These are phyloP conservation scores for Rachicladosporium sp. DNA, from an alignment of 2,329 filamentous ascomycete genomes.

Conservation along the genomic window DNA sequence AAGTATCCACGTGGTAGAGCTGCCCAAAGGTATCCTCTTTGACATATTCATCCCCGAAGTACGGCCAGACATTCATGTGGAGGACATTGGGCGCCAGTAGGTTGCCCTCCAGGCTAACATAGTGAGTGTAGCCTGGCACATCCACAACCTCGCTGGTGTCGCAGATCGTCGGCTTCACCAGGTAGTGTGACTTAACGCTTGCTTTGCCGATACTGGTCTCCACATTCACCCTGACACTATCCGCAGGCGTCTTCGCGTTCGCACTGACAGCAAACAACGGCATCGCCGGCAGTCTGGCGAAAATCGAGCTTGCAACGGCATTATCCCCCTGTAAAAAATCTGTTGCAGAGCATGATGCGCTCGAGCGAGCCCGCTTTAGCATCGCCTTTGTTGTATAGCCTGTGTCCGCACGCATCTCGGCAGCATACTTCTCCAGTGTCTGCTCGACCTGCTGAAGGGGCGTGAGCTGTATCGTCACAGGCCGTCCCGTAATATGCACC, in stretches of 20 bases:
- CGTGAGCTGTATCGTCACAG: no score
- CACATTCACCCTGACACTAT: not conserved
- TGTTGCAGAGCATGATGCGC: not conserved
- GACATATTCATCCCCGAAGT: constrained; percentile 24
- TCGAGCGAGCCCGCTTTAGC: constrained; percentile 12
- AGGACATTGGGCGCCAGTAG: constrained; percentile 30
- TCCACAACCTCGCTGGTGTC: constrained; percentile 3
- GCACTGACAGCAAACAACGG: not conserved
- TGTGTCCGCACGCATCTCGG: constrained; percentile 17
- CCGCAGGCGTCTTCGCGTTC: not conserved
- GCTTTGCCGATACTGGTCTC: constrained; percentile 1
- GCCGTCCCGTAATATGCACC: no score
- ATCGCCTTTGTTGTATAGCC: constrained; percentile 15
- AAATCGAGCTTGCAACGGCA: constrained; percentile 1
- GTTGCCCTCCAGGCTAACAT: constrained; percentile 29
- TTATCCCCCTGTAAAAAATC: not conserved
- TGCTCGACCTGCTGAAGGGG: constrained; percentile 10
- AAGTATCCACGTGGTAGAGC: constrained; percentile 19
- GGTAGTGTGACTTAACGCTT: not conserved
- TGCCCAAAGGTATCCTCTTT: constrained; percentile 20
- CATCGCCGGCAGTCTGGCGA: not conserved
- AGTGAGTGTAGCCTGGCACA: constrained; percentile 28
- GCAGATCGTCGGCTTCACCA: not conserved
- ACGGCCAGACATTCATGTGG: constrained; percentile 28
- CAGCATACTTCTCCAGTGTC: constrained; percentile 13